Evolutionary conservation across 139 green algal genomes (phyloP).

Genomic region (Diplosphaera chodatii): DNA sequence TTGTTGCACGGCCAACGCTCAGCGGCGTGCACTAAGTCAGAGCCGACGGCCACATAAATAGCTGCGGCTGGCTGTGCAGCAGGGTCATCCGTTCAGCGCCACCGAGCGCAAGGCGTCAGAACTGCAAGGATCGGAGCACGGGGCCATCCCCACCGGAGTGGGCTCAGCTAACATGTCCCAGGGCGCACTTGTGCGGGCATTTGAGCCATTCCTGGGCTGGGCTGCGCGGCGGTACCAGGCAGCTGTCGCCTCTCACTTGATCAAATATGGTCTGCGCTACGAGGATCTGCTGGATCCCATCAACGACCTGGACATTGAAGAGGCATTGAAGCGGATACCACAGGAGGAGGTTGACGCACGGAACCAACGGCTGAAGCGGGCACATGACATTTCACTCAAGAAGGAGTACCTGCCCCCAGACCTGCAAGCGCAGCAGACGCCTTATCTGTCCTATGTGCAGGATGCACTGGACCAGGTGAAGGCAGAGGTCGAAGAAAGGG

Average conservation of each 20-base stretch:
- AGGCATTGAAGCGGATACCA: conserved; percentile 85
- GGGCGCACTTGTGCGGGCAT: conserved; percentile 29
- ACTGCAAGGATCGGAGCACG: too few relatives aligned
- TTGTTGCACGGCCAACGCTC: too few relatives aligned
- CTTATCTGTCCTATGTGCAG: conserved; percentile 75
- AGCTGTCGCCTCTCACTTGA: conserved; percentile 63
- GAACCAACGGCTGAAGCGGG: conserved; percentile 89
- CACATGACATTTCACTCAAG: conserved; percentile 89
- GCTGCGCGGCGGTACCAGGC: conserved; percentile 56
- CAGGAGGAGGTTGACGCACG: conserved; percentile 81
- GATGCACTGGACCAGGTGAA: conserved; percentile 44
- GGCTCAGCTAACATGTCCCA: too few relatives aligned
- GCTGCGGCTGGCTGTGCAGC: too few relatives aligned
- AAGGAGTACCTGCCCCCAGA: conserved; percentile 79
- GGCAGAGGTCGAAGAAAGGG: conserved; percentile 43
- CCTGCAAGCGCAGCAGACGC: conserved; percentile 86
- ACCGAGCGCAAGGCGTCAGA: too few relatives aligned
- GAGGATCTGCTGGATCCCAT: conserved; percentile 93
- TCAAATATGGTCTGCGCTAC: conserved; percentile 88
- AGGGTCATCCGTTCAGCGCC: too few relatives aligned
- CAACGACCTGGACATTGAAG: conserved; percentile 85
- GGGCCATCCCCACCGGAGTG: too few relatives aligned
- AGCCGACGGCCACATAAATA: too few relatives aligned
- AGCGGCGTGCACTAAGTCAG: too few relatives aligned
- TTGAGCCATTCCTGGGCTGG: conserved; percentile 52